Base-by-base conservation (phyloP, 2,329 filamentous ascomycete genomes). In the Albifimbria verrucaria region DNA sequence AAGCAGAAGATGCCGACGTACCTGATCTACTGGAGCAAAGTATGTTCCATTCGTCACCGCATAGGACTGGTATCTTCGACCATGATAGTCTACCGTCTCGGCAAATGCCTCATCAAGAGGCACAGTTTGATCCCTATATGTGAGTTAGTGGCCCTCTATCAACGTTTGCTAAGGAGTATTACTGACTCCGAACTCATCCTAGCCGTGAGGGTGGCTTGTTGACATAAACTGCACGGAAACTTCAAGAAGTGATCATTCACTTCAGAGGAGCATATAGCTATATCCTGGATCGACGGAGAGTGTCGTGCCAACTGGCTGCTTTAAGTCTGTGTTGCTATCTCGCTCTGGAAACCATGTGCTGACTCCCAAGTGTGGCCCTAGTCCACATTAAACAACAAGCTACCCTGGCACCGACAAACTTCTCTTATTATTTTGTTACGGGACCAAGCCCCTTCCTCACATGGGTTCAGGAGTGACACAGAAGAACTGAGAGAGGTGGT, bases 11-110 rank as follows among this genome's bases (percentile, higher is more conserved):
- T 20, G 24, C 32, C 52, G 26, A 61, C 71, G 61, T 76, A 89
- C 88, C 77, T 90, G 86, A 64, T 91, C 88, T 53, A 88, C 76
- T 9, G 88, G 88, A 45, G 76, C 81, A 60, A 88, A 86, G 65
- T 88, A 89, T 56, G 83, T 79, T 32, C 75, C 76, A 59, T 87
- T 83, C 25, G 85, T 78, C 50, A 90, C 68, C 20, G 87, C 80
- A 71, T 86, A 85, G 63, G 79, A 78, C 59, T 91, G 88, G 66
- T 84, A 91, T 46, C 79, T 77, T 64, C 88, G 79, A 55, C 83
- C 84, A 66, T 86, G 76, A 58, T 86, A 73, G 17, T 76, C 73
- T 54, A 87, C 70, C 5, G 81, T 85, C 62, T 86, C 79, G 58
- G 81, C 73, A 63, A 82, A 83, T 44, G 72, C 71, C 51, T 79